Percentiles rank a stretch among this genome's conserved stretches.
Evolutionary conservation across 1,284 basidiomycete species (phyloP).

Genomic region (Apiotrichum domesticum): DNA sequence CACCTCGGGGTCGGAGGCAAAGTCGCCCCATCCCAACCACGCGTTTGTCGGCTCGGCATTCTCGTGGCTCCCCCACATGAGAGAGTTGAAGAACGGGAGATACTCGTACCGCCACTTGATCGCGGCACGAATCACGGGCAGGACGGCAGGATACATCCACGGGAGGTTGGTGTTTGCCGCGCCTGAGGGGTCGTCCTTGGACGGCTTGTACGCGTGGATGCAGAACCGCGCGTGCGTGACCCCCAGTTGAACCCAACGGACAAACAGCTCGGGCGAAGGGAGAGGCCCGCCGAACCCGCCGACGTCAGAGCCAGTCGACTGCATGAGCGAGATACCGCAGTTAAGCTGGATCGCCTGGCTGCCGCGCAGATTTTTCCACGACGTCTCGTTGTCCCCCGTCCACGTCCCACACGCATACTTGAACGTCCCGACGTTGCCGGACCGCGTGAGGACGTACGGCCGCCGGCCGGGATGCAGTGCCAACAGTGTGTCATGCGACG

Average conservation of each 20-base stretch:
- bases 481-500: conserved; percentile 40
- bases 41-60: conserved; percentile 45
- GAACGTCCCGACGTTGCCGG: conserved; percentile 48
- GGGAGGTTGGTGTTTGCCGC: conserved; percentile 45
- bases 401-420: conserved; percentile 47
- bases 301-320: conserved; percentile 42
- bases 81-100: conserved; percentile 42
- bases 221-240: conserved; percentile 45
- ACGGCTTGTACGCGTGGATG: conserved; percentile 49
- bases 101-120: conserved; percentile 49
- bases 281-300: conserved; percentile 49
- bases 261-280: conserved; percentile 46
- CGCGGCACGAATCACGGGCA: conserved; percentile 40
- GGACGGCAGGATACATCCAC: conserved; percentile 50
- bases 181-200: conserved; percentile 41
- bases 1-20: conserved; percentile 43
- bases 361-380: conserved; percentile 48
- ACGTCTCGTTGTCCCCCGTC: conserved; percentile 47
- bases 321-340: conserved; percentile 45
- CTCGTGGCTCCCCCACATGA: conserved; percentile 47
- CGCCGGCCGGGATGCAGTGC: conserved; percentile 35
- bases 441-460: conserved; percentile 47
- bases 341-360: conserved; percentile 41
- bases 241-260: conserved; percentile 48
- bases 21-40: conserved; percentile 46